Percentiles rank a stretch among this genome's conserved stretches.
Conservation (phyloP, 2,329 filamentous ascomycete genomes). For the Fusarium musae region DNA sequence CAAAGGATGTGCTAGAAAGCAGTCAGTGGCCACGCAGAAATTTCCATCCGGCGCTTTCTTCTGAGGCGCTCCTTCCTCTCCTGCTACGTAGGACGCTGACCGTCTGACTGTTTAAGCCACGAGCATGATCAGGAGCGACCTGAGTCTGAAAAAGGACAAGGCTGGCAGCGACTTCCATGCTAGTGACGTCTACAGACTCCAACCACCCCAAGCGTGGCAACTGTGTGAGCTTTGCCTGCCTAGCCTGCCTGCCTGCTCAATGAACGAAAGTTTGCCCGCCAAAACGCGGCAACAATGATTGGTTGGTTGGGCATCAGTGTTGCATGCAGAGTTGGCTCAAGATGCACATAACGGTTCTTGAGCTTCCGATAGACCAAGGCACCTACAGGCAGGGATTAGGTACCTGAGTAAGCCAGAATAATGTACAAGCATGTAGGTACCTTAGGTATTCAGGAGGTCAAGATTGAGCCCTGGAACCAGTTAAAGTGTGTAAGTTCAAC, state of each 20-base stretch:
- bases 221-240: neutral
- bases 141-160: conserved; percentile 29
- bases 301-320: conserved; percentile 5
- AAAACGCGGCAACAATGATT: conserved; percentile 14
- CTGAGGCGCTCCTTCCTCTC: conserved; percentile 1
- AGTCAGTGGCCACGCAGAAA: conserved; percentile 33
- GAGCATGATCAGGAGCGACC: conserved; percentile 14
- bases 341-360: neutral
- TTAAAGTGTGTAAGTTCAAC: neutral
- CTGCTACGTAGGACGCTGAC: neutral
- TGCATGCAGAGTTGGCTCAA: neutral
- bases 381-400: neutral
- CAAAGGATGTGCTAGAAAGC: conserved; percentile 10
- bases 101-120: conserved; percentile 27
- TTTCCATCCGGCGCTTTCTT: conserved; percentile 14
- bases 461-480: neutral
- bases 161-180: conserved; percentile 28
- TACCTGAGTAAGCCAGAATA: neutral
- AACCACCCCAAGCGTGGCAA: conserved; percentile 36
- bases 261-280: neutral
- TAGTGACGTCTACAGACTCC: conserved; percentile 32
- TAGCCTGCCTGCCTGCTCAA: neutral
- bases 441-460: conserved; percentile 3
- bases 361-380: neutral
- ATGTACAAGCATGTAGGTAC: neutral